phyloP scores from a whole-genome alignment of 106 monocot genomes.

The Acorus gramineus region DNA sequence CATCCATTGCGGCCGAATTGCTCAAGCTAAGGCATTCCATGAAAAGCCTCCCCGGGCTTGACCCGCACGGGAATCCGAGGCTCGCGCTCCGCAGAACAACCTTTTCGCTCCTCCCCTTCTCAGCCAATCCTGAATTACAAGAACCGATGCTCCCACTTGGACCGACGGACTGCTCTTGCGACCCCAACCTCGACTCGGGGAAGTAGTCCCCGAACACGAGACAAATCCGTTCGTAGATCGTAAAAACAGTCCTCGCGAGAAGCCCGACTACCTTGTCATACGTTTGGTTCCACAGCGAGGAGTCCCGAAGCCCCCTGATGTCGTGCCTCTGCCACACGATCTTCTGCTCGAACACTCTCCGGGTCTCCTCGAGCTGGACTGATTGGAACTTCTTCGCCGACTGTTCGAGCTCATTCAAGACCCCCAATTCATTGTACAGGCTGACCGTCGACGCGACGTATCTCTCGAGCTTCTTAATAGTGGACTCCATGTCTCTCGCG shows the following conservation, averaged over 20 bases:
- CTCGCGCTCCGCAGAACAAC: slow-evolving; percentile 18
- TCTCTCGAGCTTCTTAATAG: slow-evolving; percentile 67
- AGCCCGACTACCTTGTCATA: slow-evolving; percentile 62
- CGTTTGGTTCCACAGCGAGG: slow-evolving; percentile 77
- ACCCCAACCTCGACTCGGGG: slow-evolving; percentile 1
- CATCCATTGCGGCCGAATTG: slow-evolving; percentile 23
- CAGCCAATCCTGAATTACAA: slow-evolving; percentile 1
- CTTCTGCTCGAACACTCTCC: slow-evolving; percentile 56
- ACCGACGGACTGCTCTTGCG: too few species aligned
- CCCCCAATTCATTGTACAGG: slow-evolving; percentile 66
- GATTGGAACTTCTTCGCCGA: slow-evolving; percentile 49
- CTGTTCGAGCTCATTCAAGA: slow-evolving; percentile 64
- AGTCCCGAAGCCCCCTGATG: slow-evolving; percentile 39
- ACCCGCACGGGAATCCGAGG: slow-evolving; percentile 37
- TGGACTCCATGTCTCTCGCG: slow-evolving; percentile 28
- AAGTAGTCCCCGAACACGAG: slow-evolving; percentile 42
- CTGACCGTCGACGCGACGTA: slow-evolving; percentile 45
- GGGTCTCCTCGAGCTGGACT: slow-evolving; percentile 36
- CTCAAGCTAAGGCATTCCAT: slow-evolving; percentile 69
- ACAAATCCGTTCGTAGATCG: slow-evolving; percentile 45
- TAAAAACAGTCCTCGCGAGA: slow-evolving; percentile 66
- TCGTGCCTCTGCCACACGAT: slow-evolving; percentile 72
- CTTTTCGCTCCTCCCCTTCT: not conserved
- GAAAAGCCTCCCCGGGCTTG: slow-evolving; percentile 54
- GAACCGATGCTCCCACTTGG: too few species aligned